phyloP scores from a whole-genome alignment of 2,329 filamentous ascomycete species.

The Thielaviopsis punctulata region DNA sequence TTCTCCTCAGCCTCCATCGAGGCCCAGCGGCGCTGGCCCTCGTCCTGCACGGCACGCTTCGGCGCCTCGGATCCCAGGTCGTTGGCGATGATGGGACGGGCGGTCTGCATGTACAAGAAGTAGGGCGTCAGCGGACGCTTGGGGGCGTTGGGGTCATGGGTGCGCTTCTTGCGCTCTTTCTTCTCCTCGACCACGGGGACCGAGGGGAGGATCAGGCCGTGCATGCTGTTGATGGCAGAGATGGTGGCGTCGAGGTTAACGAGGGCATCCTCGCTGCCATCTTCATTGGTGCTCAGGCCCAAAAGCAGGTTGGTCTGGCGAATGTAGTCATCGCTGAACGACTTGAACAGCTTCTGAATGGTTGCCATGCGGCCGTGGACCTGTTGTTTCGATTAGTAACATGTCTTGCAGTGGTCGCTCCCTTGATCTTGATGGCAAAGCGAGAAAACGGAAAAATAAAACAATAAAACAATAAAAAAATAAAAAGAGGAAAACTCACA shows the following conservation, averaged over 20 bases:
- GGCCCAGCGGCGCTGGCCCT: constrained; percentile 75
- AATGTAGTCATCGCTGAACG: constrained; percentile 68
- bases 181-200: constrained; percentile 43
- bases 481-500: constrained; percentile 36
- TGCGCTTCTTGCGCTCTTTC: constrained; percentile 80
- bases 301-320: constrained; percentile 76
- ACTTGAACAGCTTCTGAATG: constrained; percentile 62
- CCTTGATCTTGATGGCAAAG: neutral
- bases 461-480: neutral
- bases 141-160: constrained; percentile 79
- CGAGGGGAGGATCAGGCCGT: constrained; percentile 20
- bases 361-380: constrained; percentile 46
- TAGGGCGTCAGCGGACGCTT: constrained; percentile 90
- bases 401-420: constrained; percentile 6
- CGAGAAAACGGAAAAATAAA: too few species aligned
- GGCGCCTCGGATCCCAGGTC: constrained; percentile 60
- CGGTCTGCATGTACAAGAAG: constrained; percentile 85
- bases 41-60: constrained; percentile 74
- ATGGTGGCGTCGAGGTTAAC: constrained; percentile 34
- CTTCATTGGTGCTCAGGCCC: constrained; percentile 37
- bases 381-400: too few species aligned
- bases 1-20: constrained; percentile 62
- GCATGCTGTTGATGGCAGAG: constrained; percentile 30
- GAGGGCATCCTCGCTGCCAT: constrained; percentile 26
- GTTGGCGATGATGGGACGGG: constrained; percentile 62